phyloP scores from a whole-genome alignment of 2,329 filamentous ascomycete species.

The Parastagonospora nodorum region DNA sequence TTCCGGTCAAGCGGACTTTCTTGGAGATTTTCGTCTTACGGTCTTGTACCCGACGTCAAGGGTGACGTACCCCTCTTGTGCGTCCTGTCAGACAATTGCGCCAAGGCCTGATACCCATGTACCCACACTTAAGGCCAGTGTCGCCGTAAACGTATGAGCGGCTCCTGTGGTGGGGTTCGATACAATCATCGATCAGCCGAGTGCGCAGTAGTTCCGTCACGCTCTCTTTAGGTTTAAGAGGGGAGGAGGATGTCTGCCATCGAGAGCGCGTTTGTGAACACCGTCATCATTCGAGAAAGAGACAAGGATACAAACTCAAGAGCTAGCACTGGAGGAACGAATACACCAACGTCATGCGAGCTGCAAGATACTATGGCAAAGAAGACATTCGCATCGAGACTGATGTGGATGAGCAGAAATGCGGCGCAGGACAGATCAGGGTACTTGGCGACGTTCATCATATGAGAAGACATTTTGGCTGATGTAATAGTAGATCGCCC shows the following conservation, averaged over 20 bases:
- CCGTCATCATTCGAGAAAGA: conserved; percentile 23
- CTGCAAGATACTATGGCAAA: conserved; percentile 60
- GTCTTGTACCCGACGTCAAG: conserved; percentile 5
- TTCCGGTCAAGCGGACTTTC: conserved; percentile 9
- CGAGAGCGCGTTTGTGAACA: conserved; percentile 38
- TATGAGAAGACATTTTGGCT: not conserved
- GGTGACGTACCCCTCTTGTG: conserved; percentile 9
- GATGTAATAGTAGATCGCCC: conserved; percentile 42
- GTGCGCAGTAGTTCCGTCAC: conserved; percentile 1
- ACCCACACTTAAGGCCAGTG: not conserved
- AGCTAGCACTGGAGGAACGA: conserved; percentile 5
- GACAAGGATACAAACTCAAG: conserved; percentile 2
- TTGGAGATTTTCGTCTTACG: not conserved
- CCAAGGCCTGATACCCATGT: not conserved
- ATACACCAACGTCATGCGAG: conserved; percentile 51
- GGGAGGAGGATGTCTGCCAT: conserved; percentile 29
- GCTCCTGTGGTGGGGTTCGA: not conserved
- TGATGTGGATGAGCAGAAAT: conserved; percentile 54
- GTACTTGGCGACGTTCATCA: conserved; percentile 14
- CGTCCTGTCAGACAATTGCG: conserved; percentile 2
- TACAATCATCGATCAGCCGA: not conserved
- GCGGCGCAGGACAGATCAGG: conserved; percentile 58
- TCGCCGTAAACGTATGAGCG: not conserved
- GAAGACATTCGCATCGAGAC: conserved; percentile 60
- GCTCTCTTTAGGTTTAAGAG: not conserved